These are phyloP conservation scores for Darksidea phi DNA, from an alignment of 495 filamentous ascomycete genomes.

Conservation along the genomic window DNA sequence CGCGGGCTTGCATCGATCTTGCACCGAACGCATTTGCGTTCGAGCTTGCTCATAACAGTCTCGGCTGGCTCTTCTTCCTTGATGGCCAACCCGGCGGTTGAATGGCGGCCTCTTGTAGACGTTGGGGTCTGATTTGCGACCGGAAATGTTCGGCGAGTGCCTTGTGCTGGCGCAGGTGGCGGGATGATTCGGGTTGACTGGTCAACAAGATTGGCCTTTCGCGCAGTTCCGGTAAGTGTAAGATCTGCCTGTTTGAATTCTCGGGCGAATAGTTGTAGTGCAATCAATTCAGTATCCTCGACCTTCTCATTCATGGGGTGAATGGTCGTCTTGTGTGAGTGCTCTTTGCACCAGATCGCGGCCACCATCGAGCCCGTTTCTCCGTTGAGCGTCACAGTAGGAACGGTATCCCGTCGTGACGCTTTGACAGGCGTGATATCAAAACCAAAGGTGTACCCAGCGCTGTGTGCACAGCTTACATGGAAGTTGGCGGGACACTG, in stretches of 20 bases:
- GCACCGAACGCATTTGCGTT: constrained; percentile 50
- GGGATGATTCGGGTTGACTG: constrained; percentile 42
- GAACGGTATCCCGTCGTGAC: constrained; percentile 72
- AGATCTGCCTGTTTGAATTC: constrained; percentile 95
- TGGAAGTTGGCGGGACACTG: constrained; percentile 82
- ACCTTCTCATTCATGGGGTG: constrained; percentile 78
- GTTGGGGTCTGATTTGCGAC: constrained; percentile 34
- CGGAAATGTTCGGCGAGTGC: constrained; percentile 32
- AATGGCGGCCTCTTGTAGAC: constrained; percentile 24
- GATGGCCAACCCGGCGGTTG: constrained; percentile 26
- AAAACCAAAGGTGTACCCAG: constrained; percentile 79
- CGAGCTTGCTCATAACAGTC: constrained; percentile 13
- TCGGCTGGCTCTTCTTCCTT: constrained; percentile 32
- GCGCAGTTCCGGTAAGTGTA: constrained; percentile 81
- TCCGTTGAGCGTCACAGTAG: constrained; percentile 66
- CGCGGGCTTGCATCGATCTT: constrained; percentile 59
- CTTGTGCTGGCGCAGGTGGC: constrained; percentile 1
- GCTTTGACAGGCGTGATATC: constrained; percentile 88
- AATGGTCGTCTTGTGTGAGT: constrained; percentile 65
- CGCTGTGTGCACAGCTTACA: constrained; percentile 82
- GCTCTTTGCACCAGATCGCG: constrained; percentile 86
- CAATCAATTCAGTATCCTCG: constrained; percentile 60
- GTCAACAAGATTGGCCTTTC: constrained; percentile 74
- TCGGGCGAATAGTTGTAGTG: constrained; percentile 78
- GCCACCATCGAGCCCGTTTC: constrained; percentile 76